Evolutionary conservation across 2,329 filamentous ascomycete genomes (phyloP), one percentile per base, ranked within the genome.

Genomic region (Alternaria triticina): DNA sequence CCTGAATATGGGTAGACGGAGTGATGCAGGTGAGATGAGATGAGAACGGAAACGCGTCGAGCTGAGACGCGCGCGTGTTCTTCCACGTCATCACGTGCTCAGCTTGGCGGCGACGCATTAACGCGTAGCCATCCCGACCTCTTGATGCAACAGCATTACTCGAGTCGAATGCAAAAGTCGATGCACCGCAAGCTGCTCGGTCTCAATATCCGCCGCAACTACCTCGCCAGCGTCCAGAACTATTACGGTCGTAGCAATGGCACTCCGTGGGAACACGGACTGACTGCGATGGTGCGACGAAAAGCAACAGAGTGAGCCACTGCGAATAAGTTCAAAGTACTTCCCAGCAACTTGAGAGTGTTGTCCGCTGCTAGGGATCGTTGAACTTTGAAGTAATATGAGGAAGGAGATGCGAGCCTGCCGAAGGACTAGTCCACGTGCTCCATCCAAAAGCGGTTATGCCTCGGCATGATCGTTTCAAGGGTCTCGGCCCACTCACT

Each of bases 401-500:
- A 28, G 59, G 59, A 55, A 62, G 54, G 55, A 47, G 59, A 62
- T 62, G 59, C 55, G 59, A 62, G 23, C 11, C 17, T 47, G 33
- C 49, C n/a, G 25, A 51, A 17, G 33, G 11, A 51, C 46, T 59
- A 59, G 47, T 23, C 58, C 70, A 72, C 68, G 68, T 72, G 70
- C 68, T 23, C 45, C 25, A 17, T 10, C 36, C 49, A 17, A 59
- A 61, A 60, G 22, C 46, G 49, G 58, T 46, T 46, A 55, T 72
- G 67, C 70, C 70, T 68, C 67, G 70, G 70, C 67, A 54, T 61
- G 17, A 9, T 28, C 25, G 22, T 15, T 49, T 44, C 64, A 67
- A 40, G 67, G 54, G 58, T 45, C 59, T 63, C 65, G 61, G 65
- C 57, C 55, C 25, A 12, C n/a, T 50, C 50, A 15, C 47, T 62